phyloP scores from a whole-genome alignment of 202 grass and related monocot species.

The Dendrocalamus latiflorus region DNA sequence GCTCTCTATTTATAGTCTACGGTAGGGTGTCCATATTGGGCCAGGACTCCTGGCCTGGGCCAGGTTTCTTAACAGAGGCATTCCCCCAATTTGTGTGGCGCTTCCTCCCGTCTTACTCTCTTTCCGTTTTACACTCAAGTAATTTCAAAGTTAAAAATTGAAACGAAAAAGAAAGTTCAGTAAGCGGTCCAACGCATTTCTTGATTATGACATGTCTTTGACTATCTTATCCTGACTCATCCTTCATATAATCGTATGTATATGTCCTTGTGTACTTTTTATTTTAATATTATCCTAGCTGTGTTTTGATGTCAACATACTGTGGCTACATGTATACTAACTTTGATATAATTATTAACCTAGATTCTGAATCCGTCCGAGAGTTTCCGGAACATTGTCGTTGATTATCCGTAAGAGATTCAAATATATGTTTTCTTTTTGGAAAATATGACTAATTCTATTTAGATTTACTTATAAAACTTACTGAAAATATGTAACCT shows the following conservation, averaged over 20 bases:
- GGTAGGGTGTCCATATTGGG: too few species aligned
- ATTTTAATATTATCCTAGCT: neutral
- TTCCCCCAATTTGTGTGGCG: too few species aligned
- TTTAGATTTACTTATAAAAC: neutral
- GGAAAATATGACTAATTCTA: neutral
- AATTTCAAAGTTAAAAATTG: too few species aligned
- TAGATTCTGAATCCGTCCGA: conserved; percentile 12
- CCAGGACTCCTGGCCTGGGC: too few species aligned
- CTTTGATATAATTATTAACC: neutral
- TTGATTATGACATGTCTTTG: too few species aligned
- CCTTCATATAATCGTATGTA: neutral
- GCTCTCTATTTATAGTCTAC: too few species aligned
- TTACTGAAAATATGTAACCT: neutral
- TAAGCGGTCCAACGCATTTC: too few species aligned
- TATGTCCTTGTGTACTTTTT: neutral
- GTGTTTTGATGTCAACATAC: neutral
- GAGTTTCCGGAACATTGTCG: neutral
- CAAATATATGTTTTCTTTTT: neutral
- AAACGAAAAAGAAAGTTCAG: too few species aligned
- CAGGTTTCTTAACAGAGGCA: too few species aligned
- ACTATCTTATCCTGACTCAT: too few species aligned
- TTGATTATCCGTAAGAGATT: conserved; percentile 28
- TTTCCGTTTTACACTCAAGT: too few species aligned
- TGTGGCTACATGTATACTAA: neutral
- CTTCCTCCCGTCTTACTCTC: too few species aligned